Evolutionary conservation across 805 yeast species (phyloP).

Genomic region (Metschnikowia kofuensis): DNA sequence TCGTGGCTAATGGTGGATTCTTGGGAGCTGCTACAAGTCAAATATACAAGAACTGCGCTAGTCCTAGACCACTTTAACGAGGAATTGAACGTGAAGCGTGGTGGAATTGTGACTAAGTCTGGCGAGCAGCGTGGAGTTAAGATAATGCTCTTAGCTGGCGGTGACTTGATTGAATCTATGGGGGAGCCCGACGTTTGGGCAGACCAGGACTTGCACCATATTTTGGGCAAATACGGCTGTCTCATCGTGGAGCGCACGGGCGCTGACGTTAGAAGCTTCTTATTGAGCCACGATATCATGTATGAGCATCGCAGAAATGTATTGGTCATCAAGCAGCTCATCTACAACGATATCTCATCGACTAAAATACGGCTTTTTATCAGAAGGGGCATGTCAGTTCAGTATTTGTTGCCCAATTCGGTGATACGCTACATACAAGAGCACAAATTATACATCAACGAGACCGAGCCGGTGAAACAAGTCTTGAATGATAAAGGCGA

Average conservation of each 20-base stretch:
- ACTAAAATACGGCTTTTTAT: slow-evolving; percentile 91
- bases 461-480: slow-evolving; percentile 91
- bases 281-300: slow-evolving; percentile 93
- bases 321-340: slow-evolving; percentile 90
- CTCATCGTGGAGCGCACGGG: slow-evolving; percentile 96
- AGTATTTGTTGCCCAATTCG: slow-evolving; percentile 87
- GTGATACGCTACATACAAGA: slow-evolving; percentile 95
- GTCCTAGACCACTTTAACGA: slow-evolving; percentile 96
- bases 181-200: slow-evolving; percentile 99
- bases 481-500: slow-evolving; percentile 47
- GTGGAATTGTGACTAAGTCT: slow-evolving; percentile 66
- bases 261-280: slow-evolving; percentile 87
- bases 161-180: slow-evolving; percentile 96
- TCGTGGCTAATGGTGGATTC: slow-evolving; percentile 99
- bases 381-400: slow-evolving; percentile 95
- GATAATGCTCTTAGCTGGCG: slow-evolving; percentile 95
- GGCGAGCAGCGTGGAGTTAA: slow-evolving; percentile 78
- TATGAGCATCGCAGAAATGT: slow-evolving; percentile 94
- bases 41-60: slow-evolving; percentile 89
- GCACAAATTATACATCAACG: slow-evolving; percentile 78
- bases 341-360: slow-evolving; percentile 92
- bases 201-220: slow-evolving; percentile 90
- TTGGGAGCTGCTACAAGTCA: slow-evolving; percentile 93
- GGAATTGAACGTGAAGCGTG: slow-evolving; percentile 86
- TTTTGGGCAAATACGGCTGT: slow-evolving; percentile 94